A percentile compares a stretch with the other conserved stretches of the same genome.
These are phyloP conservation scores for Alliaria petiolata DNA, from an alignment of 345 rosid species.

Conservation along the genomic window DNA sequence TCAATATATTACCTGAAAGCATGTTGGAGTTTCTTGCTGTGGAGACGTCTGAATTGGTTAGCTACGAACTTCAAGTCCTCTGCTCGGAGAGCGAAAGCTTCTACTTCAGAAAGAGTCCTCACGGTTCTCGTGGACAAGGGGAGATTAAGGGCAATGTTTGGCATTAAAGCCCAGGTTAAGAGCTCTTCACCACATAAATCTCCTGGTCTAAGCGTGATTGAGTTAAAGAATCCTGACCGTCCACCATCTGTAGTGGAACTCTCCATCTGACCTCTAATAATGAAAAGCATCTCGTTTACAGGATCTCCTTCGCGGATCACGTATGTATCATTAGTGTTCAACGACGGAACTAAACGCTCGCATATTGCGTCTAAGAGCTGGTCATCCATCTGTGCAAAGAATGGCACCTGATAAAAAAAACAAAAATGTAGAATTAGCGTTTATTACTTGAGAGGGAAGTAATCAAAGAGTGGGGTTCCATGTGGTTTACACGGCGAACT, in stretches of 20 bases:
- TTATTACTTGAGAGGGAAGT: not conserved
- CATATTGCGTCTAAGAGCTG: conserved; percentile 85
- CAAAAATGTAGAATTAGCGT: not conserved
- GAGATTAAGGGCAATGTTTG: conserved; percentile 43
- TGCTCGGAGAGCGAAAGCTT: conserved; percentile 75
- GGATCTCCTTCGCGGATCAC: conserved; percentile 83
- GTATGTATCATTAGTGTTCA: conserved; percentile 61
- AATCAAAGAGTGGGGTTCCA: not conserved
- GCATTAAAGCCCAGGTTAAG: conserved; percentile 78
- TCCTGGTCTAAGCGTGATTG: conserved; percentile 63
- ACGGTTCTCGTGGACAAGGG: conserved; percentile 75
- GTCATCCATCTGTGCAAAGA: conserved; percentile 84
- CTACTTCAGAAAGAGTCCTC: conserved; percentile 56
- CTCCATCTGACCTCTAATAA: conserved; percentile 81
- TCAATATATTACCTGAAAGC: conserved; percentile 51
- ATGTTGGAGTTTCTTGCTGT: conserved; percentile 85
- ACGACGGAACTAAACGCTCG: conserved; percentile 69
- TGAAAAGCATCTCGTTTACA: conserved; percentile 82
- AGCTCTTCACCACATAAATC: conserved; percentile 93
- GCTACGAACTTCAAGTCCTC: conserved; percentile 74
- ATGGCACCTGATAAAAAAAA: conserved; percentile 52
- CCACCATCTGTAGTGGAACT: conserved; percentile 91
- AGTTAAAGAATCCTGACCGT: conserved; percentile 71
- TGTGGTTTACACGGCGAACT: conserved; percentile 71
- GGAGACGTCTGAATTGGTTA: conserved; percentile 76